These are phyloP conservation scores for Aspergillus nidulans DNA, from an alignment of 495 filamentous ascomycete species.

Conservation along the genomic window DNA sequence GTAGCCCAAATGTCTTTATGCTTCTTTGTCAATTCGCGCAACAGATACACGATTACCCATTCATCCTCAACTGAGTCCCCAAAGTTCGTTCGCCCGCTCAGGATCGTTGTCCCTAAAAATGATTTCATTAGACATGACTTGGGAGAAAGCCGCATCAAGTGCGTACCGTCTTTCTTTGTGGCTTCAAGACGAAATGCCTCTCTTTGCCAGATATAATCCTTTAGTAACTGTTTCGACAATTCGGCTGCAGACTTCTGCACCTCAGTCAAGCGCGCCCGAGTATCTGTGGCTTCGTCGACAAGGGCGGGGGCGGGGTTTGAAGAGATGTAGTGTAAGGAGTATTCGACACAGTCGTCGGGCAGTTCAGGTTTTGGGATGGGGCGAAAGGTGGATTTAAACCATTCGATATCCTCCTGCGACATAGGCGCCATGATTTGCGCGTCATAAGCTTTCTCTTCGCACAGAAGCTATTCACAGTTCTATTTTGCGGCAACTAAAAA, in stretches of 20 bases:
- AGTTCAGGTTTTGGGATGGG: constrained; percentile 64
- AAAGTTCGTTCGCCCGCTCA: constrained; percentile 74
- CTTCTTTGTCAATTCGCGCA: constrained; percentile 73
- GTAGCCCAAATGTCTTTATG: constrained; percentile 77
- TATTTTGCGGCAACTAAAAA: background rate
- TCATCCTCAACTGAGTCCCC: constrained; percentile 95
- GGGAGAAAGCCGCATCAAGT: background rate
- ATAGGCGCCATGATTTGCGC: constrained; percentile 35
- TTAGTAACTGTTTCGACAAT: constrained; percentile 58
- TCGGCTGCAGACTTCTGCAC: constrained; percentile 63
- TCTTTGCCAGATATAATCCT: constrained; percentile 94
- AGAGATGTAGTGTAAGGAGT: constrained; percentile 67
- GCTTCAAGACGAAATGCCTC: constrained; percentile 65
- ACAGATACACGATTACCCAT: constrained; percentile 89
- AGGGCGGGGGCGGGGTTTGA: constrained; percentile 38
- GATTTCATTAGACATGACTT: constrained; percentile 1
- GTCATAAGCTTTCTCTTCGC: background rate
- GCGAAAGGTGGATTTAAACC: constrained; percentile 48
- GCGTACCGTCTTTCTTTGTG: constrained; percentile 55
- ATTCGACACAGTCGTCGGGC: constrained; percentile 85
- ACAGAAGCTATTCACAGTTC: background rate
- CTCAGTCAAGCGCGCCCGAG: constrained; percentile 58
- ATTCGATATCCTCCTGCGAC: constrained; percentile 45
- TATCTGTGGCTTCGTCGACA: constrained; percentile 48
- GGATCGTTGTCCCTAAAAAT: constrained; percentile 36